These are phyloP conservation scores for Nicotiana sylvestris DNA, from an alignment of 257 asterid genomes.

Conservation along the genomic window DNA sequence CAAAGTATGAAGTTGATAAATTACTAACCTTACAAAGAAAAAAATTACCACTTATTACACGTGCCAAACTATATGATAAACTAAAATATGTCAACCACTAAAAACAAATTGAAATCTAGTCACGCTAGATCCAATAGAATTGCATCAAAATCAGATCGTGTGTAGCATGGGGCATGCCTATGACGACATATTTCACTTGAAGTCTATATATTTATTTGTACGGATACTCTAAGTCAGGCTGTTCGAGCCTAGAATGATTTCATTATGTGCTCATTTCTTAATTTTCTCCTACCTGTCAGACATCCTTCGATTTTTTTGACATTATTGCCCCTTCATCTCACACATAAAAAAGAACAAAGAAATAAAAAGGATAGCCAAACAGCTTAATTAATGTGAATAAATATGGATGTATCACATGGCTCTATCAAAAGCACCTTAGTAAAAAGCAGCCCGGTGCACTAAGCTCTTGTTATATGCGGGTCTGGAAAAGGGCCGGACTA, in stretches of 20 bases:
- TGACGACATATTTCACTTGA: constrained; percentile 29
- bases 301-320: background rate
- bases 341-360: background rate
- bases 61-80: background rate
- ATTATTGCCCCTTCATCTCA: constrained; percentile 8
- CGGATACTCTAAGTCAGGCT: background rate
- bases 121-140: background rate
- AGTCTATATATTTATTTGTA: background rate
- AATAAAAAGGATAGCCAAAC: background rate
- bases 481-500: no score
- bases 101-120: background rate
- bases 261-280: constrained; percentile 28
- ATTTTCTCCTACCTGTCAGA: background rate
- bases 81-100: background rate
- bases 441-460: no score
- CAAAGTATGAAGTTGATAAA: no score
- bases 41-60: background rate
- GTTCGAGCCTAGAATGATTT: background rate
- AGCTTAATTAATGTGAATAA: background rate
- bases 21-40: background rate
- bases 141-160: background rate
- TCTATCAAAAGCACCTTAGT: no score
- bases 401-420: no score
- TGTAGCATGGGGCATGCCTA: background rate
- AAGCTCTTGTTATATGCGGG: no score